These are phyloP conservation scores for Aspergillus avenaceus DNA, from an alignment of 495 filamentous ascomycete species.

Conservation along the genomic window DNA sequence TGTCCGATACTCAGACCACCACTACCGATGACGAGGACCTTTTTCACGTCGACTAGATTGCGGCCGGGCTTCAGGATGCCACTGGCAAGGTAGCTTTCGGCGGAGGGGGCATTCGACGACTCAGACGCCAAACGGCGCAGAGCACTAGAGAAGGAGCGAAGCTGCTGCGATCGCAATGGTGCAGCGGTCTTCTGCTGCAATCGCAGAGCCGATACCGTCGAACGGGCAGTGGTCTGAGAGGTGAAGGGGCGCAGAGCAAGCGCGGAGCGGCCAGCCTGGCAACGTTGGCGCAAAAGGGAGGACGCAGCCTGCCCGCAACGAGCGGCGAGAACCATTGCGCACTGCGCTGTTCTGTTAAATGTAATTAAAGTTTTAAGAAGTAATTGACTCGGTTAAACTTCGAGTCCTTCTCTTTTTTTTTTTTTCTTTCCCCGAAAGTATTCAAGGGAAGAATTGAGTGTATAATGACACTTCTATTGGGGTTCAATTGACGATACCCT, in stretches of 20 bases:
- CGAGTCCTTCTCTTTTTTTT: slow-evolving; percentile 12
- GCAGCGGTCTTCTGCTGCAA: slow-evolving; percentile 37
- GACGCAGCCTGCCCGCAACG: slow-evolving; percentile 47
- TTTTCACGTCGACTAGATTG: slow-evolving; percentile 86
- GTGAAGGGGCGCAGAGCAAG: slow-evolving; percentile 40
- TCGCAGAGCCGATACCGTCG: slow-evolving; percentile 33
- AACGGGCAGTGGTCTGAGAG: slow-evolving; percentile 32
- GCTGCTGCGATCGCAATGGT: slow-evolving; percentile 39
- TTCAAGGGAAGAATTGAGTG: slow-evolving; percentile 4
- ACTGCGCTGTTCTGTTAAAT: slow-evolving; percentile 21
- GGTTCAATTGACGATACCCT: not conserved
- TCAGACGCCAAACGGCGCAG: slow-evolving; percentile 34
- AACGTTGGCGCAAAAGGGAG: slow-evolving; percentile 42
- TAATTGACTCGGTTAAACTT: slow-evolving; percentile 9
- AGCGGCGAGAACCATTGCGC: slow-evolving; percentile 50
- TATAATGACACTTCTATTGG: slow-evolving; percentile 6
- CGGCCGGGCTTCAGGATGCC: slow-evolving; percentile 70
- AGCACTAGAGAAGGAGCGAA: slow-evolving; percentile 43
- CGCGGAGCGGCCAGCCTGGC: slow-evolving; percentile 36
- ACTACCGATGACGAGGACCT: slow-evolving; percentile 92
- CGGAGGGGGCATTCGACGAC: slow-evolving; percentile 68
- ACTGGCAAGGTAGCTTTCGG: slow-evolving; percentile 83
- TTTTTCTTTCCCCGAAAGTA: slow-evolving; percentile 12
- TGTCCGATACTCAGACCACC: slow-evolving; percentile 97
- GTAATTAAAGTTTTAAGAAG: slow-evolving; percentile 7